phyloP scores from a whole-genome alignment of 2,329 filamentous ascomycete genomes.

The Dothideomycetes sp. region DNA sequence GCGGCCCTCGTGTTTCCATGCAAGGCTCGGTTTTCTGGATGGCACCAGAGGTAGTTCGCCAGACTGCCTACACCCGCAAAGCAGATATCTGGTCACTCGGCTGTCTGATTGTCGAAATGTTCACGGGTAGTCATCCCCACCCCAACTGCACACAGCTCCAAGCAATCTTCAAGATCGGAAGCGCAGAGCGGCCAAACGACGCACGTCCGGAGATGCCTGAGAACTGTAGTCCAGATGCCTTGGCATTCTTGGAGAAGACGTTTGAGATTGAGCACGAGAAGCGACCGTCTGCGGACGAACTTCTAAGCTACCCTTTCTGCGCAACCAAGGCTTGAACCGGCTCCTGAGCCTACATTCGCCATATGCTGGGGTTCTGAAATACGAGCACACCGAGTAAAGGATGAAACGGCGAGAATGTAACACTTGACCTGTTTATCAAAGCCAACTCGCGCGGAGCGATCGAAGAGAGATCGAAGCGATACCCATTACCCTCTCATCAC shows the following conservation, averaged over 20 bases:
- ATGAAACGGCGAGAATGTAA: no score
- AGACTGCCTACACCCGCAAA: conserved; percentile 95
- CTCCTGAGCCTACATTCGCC: no score
- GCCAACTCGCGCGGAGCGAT: no score
- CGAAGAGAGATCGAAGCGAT: no score
- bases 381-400: no score
- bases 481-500: no score
- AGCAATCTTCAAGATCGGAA: conserved; percentile 92
- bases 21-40: conserved; percentile 99
- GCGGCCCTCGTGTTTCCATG: conserved; percentile 60
- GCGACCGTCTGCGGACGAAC: conserved; percentile 81
- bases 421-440: no score
- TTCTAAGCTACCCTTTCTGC: conserved; percentile 68
- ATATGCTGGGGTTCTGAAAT: no score
- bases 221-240: conserved; percentile 71
- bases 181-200: conserved; percentile 21
- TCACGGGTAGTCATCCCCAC: conserved; percentile 92
- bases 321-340: conserved; percentile 6
- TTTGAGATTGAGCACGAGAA: conserved; percentile 95
- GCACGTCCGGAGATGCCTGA: conserved; percentile 75
- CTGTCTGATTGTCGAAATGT: conserved; percentile 97
- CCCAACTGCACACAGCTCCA: conserved; percentile 95
- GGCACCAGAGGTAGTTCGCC: conserved; percentile 96
- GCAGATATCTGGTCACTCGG: conserved; percentile 98
- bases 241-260: conserved; percentile 72